These are phyloP conservation scores for Ophiostoma perfectum DNA, from an alignment of 2,329 filamentous ascomycete genomes.

Conservation along the genomic window DNA sequence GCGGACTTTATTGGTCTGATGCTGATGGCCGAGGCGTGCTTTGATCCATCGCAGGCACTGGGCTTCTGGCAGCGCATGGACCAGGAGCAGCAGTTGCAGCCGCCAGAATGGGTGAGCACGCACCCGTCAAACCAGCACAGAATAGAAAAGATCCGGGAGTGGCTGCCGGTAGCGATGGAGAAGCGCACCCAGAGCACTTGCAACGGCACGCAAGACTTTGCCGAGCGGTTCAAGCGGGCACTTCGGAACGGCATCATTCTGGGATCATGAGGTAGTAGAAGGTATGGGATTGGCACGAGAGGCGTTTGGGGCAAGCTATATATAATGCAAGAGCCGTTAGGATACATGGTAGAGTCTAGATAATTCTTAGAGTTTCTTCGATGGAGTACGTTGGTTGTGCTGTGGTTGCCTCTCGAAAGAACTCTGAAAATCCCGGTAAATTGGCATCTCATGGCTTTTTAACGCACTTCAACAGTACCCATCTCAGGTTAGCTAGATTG, in stretches of 20 bases:
- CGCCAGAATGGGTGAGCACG: conserved; percentile 68
- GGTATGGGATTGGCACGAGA: no score
- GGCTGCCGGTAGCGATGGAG: conserved; percentile 53
- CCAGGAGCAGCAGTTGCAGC: conserved; percentile 40
- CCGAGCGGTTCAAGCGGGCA: conserved; percentile 47
- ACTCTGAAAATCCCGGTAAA: no score
- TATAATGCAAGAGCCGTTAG: neutral
- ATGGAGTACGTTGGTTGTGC: no score
- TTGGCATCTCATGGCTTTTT: no score
- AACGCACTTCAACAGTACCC: no score
- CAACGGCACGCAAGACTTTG: conserved; percentile 46
- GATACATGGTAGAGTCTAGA: no score
- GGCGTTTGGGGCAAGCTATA: no score
- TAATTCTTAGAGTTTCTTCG: no score
- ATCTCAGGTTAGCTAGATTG: no score
- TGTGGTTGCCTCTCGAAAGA: no score
- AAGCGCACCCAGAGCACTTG: conserved; percentile 53
- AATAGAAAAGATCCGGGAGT: conserved; percentile 60
- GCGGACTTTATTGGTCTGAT: conserved; percentile 76
- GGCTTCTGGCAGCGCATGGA: conserved; percentile 66
- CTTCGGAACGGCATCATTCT: conserved; percentile 38
- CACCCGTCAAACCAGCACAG: conserved; percentile 67
- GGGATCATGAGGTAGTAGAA: conserved; percentile 21
- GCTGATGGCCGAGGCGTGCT: conserved; percentile 79
- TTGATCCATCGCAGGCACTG: conserved; percentile 62